Conservation (phyloP, 1,139 yeast species). For the Saccharomycopsis hybrid region DNA sequence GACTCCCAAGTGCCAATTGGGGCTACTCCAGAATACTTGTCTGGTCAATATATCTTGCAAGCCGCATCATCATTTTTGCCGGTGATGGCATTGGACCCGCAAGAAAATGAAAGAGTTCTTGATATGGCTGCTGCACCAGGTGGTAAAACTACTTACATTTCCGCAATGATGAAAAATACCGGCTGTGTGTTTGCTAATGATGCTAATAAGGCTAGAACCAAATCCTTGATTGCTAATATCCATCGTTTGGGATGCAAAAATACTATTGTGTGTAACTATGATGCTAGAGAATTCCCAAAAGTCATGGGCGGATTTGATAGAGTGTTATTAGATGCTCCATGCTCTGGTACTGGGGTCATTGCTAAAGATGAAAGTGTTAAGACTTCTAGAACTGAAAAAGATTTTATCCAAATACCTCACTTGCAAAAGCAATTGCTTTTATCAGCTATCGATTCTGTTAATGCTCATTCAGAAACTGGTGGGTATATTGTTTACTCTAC, state of each 20-base stretch:
- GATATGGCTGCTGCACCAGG: conserved; percentile 99
- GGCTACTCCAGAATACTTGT: conserved; percentile 97
- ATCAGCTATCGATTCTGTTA: conserved; percentile 96
- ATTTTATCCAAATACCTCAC: conserved; percentile 94
- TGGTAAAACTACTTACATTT: conserved; percentile 94
- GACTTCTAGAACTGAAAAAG: conserved; percentile 90
- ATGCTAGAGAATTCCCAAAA: conserved; percentile 97
- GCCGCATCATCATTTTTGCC: conserved; percentile 98
- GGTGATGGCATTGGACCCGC: conserved; percentile 95
- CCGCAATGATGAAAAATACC: conserved; percentile 96
- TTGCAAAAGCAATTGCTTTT: conserved; percentile 88
- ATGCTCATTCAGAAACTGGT: conserved; percentile 85
- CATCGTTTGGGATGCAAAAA: conserved; percentile 96
- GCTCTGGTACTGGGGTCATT: conserved; percentile 99
- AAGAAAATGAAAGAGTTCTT: conserved; percentile 86
- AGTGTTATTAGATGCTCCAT: conserved; percentile 93
- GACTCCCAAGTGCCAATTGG: conserved; percentile 99
- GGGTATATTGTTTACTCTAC: conserved; percentile 96
- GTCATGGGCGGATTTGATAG: conserved; percentile 98
- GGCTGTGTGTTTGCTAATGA: conserved; percentile 98
- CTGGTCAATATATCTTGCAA: conserved; percentile 95
- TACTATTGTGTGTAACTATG: conserved; percentile 94
- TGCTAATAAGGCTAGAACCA: conserved; percentile 92
- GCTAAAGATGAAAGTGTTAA: conserved; percentile 96
- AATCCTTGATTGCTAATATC: conserved; percentile 92